Evolutionary conservation across 768 basidiomycete species (phyloP).

Genomic region (Paxillus rubicundulus): DNA sequence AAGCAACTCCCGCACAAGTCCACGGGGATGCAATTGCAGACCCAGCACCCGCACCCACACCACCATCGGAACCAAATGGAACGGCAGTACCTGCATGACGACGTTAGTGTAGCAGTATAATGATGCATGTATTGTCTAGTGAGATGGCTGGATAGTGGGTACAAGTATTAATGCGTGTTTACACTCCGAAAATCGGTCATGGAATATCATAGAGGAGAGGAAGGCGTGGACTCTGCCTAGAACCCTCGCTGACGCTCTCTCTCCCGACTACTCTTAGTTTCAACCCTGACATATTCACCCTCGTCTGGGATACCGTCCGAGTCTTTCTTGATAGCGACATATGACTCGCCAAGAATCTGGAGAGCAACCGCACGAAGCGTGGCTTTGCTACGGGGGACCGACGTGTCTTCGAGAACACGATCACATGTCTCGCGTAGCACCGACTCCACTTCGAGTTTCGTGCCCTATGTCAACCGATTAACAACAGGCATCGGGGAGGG

Average conservation of each 20-base stretch:
- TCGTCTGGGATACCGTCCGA: slow-evolving; percentile 48
- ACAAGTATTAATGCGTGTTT: slow-evolving; percentile 2
- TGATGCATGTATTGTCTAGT: not conserved
- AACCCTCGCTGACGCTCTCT: slow-evolving; percentile 32
- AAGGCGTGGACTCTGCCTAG: slow-evolving; percentile 5
- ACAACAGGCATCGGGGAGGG: not conserved
- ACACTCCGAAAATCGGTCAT: slow-evolving; percentile 4
- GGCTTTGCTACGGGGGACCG: slow-evolving; percentile 53
- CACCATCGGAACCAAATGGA: slow-evolving; percentile 4
- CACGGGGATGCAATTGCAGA: slow-evolving; percentile 7
- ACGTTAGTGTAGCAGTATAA: not conserved
- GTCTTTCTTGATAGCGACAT: slow-evolving; percentile 67
- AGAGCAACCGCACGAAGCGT: slow-evolving; percentile 76
- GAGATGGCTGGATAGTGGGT: not conserved
- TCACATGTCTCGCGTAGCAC: slow-evolving; percentile 88
- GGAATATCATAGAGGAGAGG: slow-evolving; percentile 8
- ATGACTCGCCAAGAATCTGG: slow-evolving; percentile 83
- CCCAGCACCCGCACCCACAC: not conserved
- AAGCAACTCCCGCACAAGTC: slow-evolving; percentile 2
- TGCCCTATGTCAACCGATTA: slow-evolving; percentile 50
- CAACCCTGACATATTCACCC: slow-evolving; percentile 78
- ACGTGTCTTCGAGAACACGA: slow-evolving; percentile 61
- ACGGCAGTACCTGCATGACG: slow-evolving; percentile 4
- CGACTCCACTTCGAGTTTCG: slow-evolving; percentile 89
- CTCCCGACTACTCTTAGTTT: slow-evolving; percentile 65